phyloP scores from a whole-genome alignment of 1,139 yeast genomes.

The Pneumocystis sp. region DNA sequence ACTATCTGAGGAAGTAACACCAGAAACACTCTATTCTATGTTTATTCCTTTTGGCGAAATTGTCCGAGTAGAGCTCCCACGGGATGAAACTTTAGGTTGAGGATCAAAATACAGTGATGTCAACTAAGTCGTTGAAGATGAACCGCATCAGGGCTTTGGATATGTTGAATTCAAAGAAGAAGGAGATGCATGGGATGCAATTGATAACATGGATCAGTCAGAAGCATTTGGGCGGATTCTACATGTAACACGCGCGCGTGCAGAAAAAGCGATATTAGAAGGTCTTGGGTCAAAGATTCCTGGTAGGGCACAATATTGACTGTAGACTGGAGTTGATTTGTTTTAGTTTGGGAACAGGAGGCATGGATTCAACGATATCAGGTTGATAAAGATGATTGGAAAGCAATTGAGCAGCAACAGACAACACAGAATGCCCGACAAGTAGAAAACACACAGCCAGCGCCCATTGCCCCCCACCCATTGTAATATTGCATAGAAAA shows the following conservation, averaged over 20 bases:
- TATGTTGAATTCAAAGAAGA: constrained; percentile 21
- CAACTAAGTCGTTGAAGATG: constrained; percentile 4
- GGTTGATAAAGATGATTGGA: constrained; percentile 10
- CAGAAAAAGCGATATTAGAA: constrained; percentile 11
- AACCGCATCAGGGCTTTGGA: constrained; percentile 18
- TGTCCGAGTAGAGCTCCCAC: constrained; percentile 17
- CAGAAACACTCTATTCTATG: constrained; percentile 7
- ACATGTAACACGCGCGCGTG: constrained; percentile 19
- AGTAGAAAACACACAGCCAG: background rate
- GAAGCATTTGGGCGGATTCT: constrained; percentile 21
- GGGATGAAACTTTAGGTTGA: constrained; percentile 11
- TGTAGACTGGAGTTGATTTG: background rate
- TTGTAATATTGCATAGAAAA: no score
- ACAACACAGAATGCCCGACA: background rate
- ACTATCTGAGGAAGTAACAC: background rate
- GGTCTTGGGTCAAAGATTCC: constrained; percentile 13
- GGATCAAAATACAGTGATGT: background rate
- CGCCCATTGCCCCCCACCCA: background rate
- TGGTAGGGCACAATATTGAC: constrained; percentile 3
- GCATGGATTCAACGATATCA: constrained; percentile 14
- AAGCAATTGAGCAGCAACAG: background rate
- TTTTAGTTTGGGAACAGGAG: constrained; percentile 16
- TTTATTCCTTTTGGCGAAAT: constrained; percentile 28
- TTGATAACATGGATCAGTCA: constrained; percentile 26
- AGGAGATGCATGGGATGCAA: constrained; percentile 25